Base-by-base conservation (phyloP, 2,329 filamentous ascomycete genomes). In the Pseudogymnoascus sp. region DNA sequence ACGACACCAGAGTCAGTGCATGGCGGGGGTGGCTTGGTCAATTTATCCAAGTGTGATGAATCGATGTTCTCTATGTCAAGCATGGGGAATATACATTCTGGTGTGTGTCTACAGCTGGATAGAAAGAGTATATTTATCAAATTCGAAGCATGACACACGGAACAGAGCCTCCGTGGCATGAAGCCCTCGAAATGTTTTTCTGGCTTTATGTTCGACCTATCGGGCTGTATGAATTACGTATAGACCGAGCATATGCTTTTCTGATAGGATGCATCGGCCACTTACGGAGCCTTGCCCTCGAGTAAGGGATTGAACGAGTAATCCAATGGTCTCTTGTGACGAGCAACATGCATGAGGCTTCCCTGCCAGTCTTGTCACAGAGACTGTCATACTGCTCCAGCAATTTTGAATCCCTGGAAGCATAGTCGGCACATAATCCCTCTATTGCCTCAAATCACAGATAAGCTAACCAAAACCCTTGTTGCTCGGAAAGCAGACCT, bases 21-120 rank as follows among this genome's bases (percentile, higher is more conserved):
- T 50, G 43, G 47, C 28, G 47, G 47, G 47, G 47, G 25, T 54
- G 47, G 47, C 47, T 54, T 33, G 28, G 18, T 54, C 47, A 25
- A 54, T 28, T 33, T 54, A 54, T 28, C 47, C 47, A 54, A 33
- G 6, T 4, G 33, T 33, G 4, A 3, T 5, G 33, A 30, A 20
- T 14, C 30, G 25, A 54, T 30, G 28, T 20, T 35, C n/a, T 20
- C 47, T 20, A 2, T 14, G 18, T 35, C n/a, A 54, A 33, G n/a
- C 2, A 3, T 25, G 22, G 22, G 22, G 22, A 25, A 5, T 25
- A 25, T 25, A 25, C 22, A 25, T 25, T 25, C 22, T 25, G 22
- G 22, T 25, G 22, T 25, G 22, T 25, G 22, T 5, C 5, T 4
- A 4, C 22, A 5, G 5, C 22, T 25, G 22, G 22, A 5, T 25